Conservation (phyloP, 2,329 filamentous ascomycete species). For the Trichoderma atroviride region DNA sequence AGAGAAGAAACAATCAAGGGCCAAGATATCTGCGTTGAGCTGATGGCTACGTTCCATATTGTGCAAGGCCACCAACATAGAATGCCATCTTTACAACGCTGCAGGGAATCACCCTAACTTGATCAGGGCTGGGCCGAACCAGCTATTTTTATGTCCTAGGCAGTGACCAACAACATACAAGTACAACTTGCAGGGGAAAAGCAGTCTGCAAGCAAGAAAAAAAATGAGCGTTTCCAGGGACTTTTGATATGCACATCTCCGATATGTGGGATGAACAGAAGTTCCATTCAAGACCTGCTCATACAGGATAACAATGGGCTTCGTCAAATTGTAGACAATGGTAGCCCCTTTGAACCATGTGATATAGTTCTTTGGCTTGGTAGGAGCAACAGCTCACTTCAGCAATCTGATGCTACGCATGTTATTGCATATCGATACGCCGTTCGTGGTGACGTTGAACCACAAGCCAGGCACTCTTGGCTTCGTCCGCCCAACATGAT, state of each 20-base stretch:
- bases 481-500: neutral
- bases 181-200: neutral
- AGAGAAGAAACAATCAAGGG: no score
- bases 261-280: neutral
- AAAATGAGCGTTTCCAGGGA: neutral
- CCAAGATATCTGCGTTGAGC: no score
- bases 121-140: neutral
- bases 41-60: neutral
- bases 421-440: neutral
- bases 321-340: neutral
- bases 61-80: neutral
- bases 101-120: neutral
- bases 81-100: neutral
- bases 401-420: neutral
- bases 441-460: neutral
- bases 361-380: neutral
- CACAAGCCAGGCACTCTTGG: neutral
- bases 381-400: neutral
- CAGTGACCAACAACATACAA: neutral
- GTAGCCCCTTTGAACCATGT: neutral
- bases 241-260: neutral
- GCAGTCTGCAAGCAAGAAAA: neutral
- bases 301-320: neutral
- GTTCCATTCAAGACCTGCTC: neutral
- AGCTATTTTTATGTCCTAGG: neutral